Percentiles rank a stretch among this genome's conserved stretches.
phyloP scores from a whole-genome alignment of 2,329 filamentous ascomycete genomes.

The Fusarium haematococcum region DNA sequence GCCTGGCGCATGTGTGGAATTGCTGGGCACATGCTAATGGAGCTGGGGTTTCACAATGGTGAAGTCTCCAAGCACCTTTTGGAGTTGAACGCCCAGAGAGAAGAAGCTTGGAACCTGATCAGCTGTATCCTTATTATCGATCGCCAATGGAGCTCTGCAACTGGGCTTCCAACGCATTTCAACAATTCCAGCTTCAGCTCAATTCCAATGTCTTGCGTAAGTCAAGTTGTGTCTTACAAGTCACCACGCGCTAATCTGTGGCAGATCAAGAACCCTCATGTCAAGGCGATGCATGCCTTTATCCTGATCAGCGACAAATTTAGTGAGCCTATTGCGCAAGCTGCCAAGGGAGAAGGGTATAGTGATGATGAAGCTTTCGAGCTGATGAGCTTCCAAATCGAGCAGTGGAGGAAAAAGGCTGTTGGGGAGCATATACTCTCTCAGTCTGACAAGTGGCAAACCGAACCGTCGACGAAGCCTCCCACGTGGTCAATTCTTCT shows the following conservation, averaged over 20 bases:
- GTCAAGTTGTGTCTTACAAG: not conserved
- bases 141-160: conserved; percentile 29
- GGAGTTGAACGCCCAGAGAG: conserved; percentile 9
- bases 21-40: conserved; percentile 43
- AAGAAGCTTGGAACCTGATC: conserved; percentile 11
- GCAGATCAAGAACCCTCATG: conserved; percentile 24
- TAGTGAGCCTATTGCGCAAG: conserved; percentile 22
- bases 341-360: conserved; percentile 26
- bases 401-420: conserved; percentile 43
- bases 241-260: not conserved
- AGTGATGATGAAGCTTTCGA: conserved; percentile 44
- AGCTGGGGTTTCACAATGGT: conserved; percentile 43
- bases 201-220: conserved; percentile 21
- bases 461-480: conserved; percentile 18
- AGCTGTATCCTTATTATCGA: conserved; percentile 23
- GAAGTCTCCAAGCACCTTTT: conserved; percentile 37
- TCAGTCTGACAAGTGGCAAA: conserved; percentile 12
- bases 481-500: conserved; percentile 25
- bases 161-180: conserved; percentile 23
- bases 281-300: conserved; percentile 26
- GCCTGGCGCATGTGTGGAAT: conserved; percentile 46
- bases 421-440: conserved; percentile 27
- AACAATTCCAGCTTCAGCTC: conserved; percentile 30
- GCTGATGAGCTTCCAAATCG: conserved; percentile 46
- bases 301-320: conserved; percentile 30